A percentile compares a stretch with the other conserved stretches of the same genome.
phyloP scores from a whole-genome alignment of 257 asterid species.

The Solanum rostratum region DNA sequence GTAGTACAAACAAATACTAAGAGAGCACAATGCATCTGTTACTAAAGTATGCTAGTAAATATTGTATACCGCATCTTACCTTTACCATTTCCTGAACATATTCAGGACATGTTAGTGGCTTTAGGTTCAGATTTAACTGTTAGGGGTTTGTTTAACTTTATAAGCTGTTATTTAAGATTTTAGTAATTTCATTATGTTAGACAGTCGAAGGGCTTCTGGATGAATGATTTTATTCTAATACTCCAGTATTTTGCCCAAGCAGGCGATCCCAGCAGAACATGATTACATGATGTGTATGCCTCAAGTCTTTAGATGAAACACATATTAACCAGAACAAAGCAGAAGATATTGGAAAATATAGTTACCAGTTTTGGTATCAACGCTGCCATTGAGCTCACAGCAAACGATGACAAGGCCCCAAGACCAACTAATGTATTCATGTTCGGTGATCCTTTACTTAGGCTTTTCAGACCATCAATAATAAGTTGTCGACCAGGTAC shows the following conservation, averaged over 20 bases:
- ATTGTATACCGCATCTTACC: background rate
- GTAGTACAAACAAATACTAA: background rate
- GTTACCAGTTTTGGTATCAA: constrained; percentile 83
- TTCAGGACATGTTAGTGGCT: background rate
- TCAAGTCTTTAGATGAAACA: background rate
- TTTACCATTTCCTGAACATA: background rate
- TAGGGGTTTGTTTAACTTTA: background rate
- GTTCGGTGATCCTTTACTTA: constrained; percentile 82
- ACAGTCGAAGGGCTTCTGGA: background rate
- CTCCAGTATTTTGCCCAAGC: background rate
- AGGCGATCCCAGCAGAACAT: background rate
- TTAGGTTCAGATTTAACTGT: background rate
- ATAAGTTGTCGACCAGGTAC: constrained; percentile 93
- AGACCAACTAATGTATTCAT: constrained; percentile 99
- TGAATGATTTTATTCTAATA: background rate
- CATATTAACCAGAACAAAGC: background rate
- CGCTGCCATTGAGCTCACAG: constrained; percentile 95
- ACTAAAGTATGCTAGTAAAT: background rate
- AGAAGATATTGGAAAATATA: background rate
- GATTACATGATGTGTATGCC: background rate
- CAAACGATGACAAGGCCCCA: constrained; percentile 96
- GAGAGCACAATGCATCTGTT: background rate
- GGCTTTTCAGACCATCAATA: constrained; percentile 81
- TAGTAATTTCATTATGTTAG: background rate
- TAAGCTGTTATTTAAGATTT: background rate